These are phyloP conservation scores for Solanum bulbocastanum DNA, from an alignment of 257 asterid species.

Conservation along the genomic window DNA sequence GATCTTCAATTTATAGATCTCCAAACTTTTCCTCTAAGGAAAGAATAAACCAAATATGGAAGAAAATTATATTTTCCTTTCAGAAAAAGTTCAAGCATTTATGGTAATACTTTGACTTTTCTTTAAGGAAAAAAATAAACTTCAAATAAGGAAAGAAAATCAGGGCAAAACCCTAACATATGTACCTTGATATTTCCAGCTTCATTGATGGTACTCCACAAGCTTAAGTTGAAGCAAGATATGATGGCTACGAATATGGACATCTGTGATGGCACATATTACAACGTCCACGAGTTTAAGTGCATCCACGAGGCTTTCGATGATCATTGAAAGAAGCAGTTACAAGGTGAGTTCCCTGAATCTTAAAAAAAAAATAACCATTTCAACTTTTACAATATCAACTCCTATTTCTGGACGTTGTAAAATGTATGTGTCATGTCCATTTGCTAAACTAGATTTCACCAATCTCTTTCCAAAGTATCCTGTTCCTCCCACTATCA, in stretches of 20 bases:
- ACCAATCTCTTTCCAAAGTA: constrained; percentile 60
- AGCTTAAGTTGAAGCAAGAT: constrained; percentile 61
- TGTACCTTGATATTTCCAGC: constrained; percentile 72
- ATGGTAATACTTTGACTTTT: no score
- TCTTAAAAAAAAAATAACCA: constrained; percentile 48
- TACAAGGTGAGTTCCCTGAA: constrained; percentile 52
- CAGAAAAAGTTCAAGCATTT: no score
- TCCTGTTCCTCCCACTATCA: constrained; percentile 80
- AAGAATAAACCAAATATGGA: no score
- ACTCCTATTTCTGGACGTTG: constrained; percentile 53
- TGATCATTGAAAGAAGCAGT: constrained; percentile 56
- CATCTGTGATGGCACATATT: constrained; percentile 73
- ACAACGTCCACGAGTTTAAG: constrained; percentile 70
- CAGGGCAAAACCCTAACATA: no score
- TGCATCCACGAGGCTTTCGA: constrained; percentile 64
- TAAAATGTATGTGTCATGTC: constrained; percentile 59
- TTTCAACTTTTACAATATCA: constrained; percentile 61
- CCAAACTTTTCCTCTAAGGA: no score
- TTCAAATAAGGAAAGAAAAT: no score
- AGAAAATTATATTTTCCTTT: no score
- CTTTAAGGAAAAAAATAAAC: no score
- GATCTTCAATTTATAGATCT: no score
- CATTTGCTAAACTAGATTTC: constrained; percentile 60
- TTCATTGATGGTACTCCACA: constrained; percentile 62
- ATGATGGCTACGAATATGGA: constrained; percentile 58